Base-by-base conservation (phyloP, 139 green algal genomes). In the Limnomonas spitsbergensis region DNA sequence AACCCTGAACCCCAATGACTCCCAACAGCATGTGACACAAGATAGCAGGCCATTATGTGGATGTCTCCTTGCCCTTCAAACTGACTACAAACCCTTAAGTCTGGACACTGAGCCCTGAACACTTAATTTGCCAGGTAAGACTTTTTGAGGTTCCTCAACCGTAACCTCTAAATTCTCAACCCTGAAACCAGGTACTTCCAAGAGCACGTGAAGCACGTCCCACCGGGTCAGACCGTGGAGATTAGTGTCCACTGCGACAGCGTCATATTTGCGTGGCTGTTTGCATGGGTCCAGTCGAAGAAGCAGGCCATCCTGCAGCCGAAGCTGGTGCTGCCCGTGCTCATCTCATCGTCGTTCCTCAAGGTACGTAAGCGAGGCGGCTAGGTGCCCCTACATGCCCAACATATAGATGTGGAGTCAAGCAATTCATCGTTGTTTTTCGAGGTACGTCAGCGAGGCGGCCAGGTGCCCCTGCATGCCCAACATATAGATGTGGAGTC, bases 311-410 rank as follows among this genome's bases (percentile, higher is more conserved):
- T 20, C 4, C 68, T 31, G 9, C 68, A 75, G 68, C 68, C 36
- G 6, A 32, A 6, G 4, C 9, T 40, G 68, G 68, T 75, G 35
- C 26, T 75, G 26, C 68, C 68, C 9, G 36, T 75, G 35, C 68
- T 75, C 35, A 75, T 75, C 27, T 75, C 68, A 9, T 75, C 68
- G 4, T 40, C 4, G 4, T 75, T 75, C 68, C 36, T 75, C 3
- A 20, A 40, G 36, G 68, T 75, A 32, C n/a, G 68, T 70, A 9
- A 27, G 6, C 7, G 42, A 54, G 42, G 42, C 9, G 42, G 42
- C n/a, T n/a, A n/a, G n/a, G n/a, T n/a, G n/a, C n/a, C n/a, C n/a
- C n/a, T n/a, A n/a, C n/a, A n/a, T n/a, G n/a, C n/a, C n/a, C n/a
- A n/a, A n/a, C n/a, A n/a, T n/a, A n/a, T n/a, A n/a, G n/a, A n/a